Evolutionary conservation across 768 basidiomycete species (phyloP), one percentile per base, ranked within the genome.

Genomic region (Punctularia strigosozonata): DNA sequence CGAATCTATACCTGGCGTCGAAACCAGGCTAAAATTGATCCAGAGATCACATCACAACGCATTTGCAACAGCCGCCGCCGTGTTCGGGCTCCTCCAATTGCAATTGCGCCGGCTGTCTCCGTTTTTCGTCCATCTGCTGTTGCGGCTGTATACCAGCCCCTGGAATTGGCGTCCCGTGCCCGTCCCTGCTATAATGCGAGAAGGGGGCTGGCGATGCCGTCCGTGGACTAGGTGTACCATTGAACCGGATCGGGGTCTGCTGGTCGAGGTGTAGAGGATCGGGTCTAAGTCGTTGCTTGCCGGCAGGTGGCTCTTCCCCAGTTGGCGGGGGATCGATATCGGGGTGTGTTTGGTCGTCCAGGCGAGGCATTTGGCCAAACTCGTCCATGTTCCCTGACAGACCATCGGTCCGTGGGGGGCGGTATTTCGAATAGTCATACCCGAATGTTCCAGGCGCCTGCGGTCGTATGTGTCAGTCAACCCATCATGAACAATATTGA

Each of bases 361-460:
- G 50, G n/a, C n/a, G n/a, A 39, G n/a, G 49, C 43, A 19, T 60
- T 62, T 50, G 46, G 15, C 79, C 80, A 50, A 85, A 79, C 46
- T 84, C 81, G 49, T 73, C 68, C 76, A 82, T 73, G 37, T 50
- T 69, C 19, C 57, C 52, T 8, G 46, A 28, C 5, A 31, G 66
- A 38, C 58, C 58, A 22, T 59, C 60, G 17, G 41, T 50, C 34
- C 61, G 66, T 43, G 64, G 61, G 7, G 66, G 65, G 6, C 76
- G 73, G 49, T 79, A 77, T 57, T 87, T 89, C 5, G 77, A 63
- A 39, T 73, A 68, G 49, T 87, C 79, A 53, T 66, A 88, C 4
- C 78, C 84, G 55, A 89, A 89, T 31, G 83, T 87, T 15, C 85
- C 85, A 6, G 86, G 82, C 14, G 83, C 81, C 84, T 85, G 34